Evolutionary conservation across 495 filamentous ascomycete genomes (phyloP).

Genomic region (Tuber borchii): DNA sequence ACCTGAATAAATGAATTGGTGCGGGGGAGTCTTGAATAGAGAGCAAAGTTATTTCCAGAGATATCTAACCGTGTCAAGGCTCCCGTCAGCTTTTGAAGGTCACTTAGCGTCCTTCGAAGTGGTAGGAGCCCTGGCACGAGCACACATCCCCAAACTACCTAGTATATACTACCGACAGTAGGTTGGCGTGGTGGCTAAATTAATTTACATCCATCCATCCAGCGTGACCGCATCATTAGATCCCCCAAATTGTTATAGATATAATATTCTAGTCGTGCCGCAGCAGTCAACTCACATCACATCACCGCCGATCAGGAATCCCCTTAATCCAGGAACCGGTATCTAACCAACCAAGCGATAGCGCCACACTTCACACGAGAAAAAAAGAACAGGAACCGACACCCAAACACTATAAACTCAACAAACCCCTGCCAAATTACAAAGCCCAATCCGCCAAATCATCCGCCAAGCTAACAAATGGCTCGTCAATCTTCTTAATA

Average conservation of each 20-base stretch:
- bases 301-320: not conserved
- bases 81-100: too few relatives aligned
- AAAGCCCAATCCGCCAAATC: conserved; percentile 76
- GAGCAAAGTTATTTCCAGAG: not conserved
- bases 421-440: conserved; percentile 8
- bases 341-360: not conserved
- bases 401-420: not conserved
- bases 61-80: not conserved
- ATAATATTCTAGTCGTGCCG: not conserved
- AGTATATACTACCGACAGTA: not conserved
- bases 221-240: not conserved
- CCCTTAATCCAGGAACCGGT: not conserved
- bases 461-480: conserved; percentile 69
- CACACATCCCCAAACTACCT: not conserved
- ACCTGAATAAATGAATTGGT: not conserved
- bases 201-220: not conserved
- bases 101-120: too few relatives aligned
- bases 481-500: conserved; percentile 85
- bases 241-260: not conserved
- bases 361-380: not conserved
- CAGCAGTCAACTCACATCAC: not conserved
- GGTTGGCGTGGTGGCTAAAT: not conserved
- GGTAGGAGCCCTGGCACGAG: too few relatives aligned
- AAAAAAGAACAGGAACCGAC: not conserved
- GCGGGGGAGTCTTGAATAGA: not conserved